Percentiles rank a stretch among this genome's conserved stretches.
Conservation (phyloP, 352 stramenopile genomes). For the Phytophthora pluvialis region DNA sequence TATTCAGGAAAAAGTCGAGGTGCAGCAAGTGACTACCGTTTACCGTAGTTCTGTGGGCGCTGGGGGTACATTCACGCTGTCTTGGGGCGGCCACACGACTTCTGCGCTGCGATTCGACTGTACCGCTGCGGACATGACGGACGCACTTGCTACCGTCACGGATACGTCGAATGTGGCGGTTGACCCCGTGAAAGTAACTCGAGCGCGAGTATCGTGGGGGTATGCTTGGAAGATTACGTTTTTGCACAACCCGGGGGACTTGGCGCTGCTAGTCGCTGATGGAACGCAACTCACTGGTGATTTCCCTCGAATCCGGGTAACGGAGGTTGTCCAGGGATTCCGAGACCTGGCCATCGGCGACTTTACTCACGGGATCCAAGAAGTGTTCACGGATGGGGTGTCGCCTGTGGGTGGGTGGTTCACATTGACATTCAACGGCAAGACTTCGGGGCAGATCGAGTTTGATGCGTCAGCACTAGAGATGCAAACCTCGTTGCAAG, state of each 20-base stretch:
- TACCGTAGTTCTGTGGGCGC: conserved; percentile 68
- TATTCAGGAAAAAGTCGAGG: conserved; percentile 90
- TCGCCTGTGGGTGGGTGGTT: conserved; percentile 80
- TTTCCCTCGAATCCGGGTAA: conserved; percentile 84
- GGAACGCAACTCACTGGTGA: conserved; percentile 85
- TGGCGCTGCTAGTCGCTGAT: conserved; percentile 89
- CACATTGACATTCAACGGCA: conserved; percentile 90
- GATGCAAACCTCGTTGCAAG: conserved; percentile 83
- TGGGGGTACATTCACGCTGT: conserved; percentile 92
- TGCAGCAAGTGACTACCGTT: conserved; percentile 87
- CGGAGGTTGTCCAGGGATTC: conserved; percentile 52
- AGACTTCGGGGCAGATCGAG: conserved; percentile 73
- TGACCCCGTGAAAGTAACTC: conserved; percentile 81
- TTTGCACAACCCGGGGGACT: conserved; percentile 82
- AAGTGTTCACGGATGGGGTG: conserved; percentile 31
- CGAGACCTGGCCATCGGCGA: conserved; percentile 82
- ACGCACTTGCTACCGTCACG: conserved; percentile 82
- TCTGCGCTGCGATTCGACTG: conserved; percentile 76
- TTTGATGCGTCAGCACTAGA: conserved; percentile 80
- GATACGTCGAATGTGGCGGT: conserved; percentile 75
- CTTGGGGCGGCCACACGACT: conserved; percentile 88
- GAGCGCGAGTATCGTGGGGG: conserved; percentile 71
- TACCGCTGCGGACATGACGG: conserved; percentile 62
- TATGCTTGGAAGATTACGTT: conserved; percentile 95
- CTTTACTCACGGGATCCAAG: conserved; percentile 91